These are phyloP conservation scores for Thalassiosira sp. DNA, from an alignment of 352 stramenopile species.

Conservation along the genomic window DNA sequence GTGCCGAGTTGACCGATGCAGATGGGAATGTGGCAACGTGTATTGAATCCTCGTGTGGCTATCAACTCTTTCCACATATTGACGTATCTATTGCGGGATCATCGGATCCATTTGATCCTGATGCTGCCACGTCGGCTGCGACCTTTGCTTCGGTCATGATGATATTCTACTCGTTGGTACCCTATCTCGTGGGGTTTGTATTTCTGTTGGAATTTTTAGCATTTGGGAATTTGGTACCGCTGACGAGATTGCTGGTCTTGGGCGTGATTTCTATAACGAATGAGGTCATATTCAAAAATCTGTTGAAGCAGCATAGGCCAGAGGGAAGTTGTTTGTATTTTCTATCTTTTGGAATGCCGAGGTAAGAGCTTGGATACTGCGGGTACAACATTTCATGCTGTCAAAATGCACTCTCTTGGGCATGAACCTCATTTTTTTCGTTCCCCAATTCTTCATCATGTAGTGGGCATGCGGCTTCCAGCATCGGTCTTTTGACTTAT, in stretches of 20 bases:
- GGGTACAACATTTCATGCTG: too few relatives aligned
- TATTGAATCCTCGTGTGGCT: slow-evolving; percentile 42
- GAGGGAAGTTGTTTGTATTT: slow-evolving; percentile 56
- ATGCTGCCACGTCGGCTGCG: slow-evolving; percentile 8
- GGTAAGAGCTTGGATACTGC: too few relatives aligned
- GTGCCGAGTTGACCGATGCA: slow-evolving; percentile 15
- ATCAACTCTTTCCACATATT: slow-evolving; percentile 42
- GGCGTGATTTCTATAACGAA: slow-evolving; percentile 39
- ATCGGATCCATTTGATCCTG: slow-evolving; percentile 30
- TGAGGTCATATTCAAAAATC: slow-evolving; percentile 35
- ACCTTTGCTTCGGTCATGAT: slow-evolving; percentile 25
- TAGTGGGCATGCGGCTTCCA: slow-evolving; percentile 44
- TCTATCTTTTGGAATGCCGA: slow-evolving; percentile 48
- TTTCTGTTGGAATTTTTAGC: slow-evolving; percentile 33
- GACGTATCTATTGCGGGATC: slow-evolving; percentile 45
- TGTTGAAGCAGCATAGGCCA: slow-evolving; percentile 32
- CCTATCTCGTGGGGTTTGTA: slow-evolving; percentile 30
- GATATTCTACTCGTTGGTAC: slow-evolving; percentile 38
- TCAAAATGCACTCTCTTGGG: neutral
- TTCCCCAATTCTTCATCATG: neutral
- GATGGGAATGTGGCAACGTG: slow-evolving; percentile 24
- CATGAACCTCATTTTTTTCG: neutral
- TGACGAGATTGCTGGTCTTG: slow-evolving; percentile 36
- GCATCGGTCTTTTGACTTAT: slow-evolving; percentile 47
- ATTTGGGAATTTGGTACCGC: slow-evolving; percentile 18